Base-by-base conservation (phyloP, 2,329 filamentous ascomycete genomes). In the Macrophomina pseudophaseolina region DNA sequence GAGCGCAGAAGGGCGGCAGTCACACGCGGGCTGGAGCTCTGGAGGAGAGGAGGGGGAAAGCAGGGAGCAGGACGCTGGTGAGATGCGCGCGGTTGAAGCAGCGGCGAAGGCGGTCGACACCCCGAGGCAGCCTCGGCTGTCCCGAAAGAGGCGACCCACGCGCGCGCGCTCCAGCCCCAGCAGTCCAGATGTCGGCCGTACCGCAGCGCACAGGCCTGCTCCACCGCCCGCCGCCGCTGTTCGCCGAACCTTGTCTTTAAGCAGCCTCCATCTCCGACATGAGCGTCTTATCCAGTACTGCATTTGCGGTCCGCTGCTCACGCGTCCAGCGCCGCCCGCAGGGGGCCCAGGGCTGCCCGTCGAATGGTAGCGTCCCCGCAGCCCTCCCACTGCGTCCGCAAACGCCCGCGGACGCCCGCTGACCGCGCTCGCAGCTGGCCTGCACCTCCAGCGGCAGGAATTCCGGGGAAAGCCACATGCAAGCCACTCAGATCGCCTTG, bases 391-490 rank as follows among this genome's bases (percentile, higher is more conserved):
- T 16, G 16, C n/a, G 14, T 18, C 35, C 18, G 16, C 11, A 30
- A 9, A 30, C 54, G 42, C 56, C 56, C 42, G 56, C 56, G 48
- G 56, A 30, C 54, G 42, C 56, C 56, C 42, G 56, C 56, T 60
- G 56, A 60, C 56, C 56, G 42, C 40, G 8, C 28, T 23, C 53
- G n/a, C 52, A 18, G 28, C 35, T 18, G 9, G 35, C 11, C 51
- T 32, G 53, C 35, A 8, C 28, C 56, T 48, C 16, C 14, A 4
- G 23, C 58, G 58, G 42, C 30, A 49, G 42, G 44, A 62, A 62
- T 62, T 62, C 58, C 58, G 58, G 58, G 58, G 58, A 49, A 62
- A 62, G 58, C 58, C 58, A 62, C 58, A 48, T 62, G 58, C 58
- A 62, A 40, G 58, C 58, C 58, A 62, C 49, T 18, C 42, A 62